Evolutionary conservation across 495 filamentous ascomycete genomes (phyloP).

Genomic region (Neurospora tetrasperma): DNA sequence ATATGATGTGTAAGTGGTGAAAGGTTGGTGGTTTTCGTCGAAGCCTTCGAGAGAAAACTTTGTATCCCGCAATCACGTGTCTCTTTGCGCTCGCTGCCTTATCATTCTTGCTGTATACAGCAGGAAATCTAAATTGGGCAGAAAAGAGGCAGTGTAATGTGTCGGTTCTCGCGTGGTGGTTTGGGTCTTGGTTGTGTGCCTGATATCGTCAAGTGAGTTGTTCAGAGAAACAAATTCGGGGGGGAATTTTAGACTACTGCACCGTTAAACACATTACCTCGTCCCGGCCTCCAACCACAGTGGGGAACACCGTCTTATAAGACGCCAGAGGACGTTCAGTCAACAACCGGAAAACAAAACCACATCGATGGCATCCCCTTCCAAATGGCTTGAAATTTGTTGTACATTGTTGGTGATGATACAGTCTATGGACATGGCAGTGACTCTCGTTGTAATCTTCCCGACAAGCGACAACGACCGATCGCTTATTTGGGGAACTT

Average conservation of each 20-base stretch:
- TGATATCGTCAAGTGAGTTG: neutral
- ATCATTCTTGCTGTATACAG: neutral
- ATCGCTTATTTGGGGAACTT: conserved; percentile 64
- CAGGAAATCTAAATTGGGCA: neutral
- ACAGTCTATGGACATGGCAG: conserved; percentile 14
- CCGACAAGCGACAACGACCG: neutral
- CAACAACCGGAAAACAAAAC: neutral
- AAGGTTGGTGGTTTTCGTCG: neutral
- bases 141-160: neutral
- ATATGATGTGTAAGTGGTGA: neutral
- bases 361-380: neutral
- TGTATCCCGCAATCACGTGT: neutral
- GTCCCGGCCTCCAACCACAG: neutral
- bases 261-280: neutral
- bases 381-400: conserved; percentile 7
- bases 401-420: conserved; percentile 15
- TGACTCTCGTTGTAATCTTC: conserved; percentile 2
- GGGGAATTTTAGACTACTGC: neutral
- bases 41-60: neutral
- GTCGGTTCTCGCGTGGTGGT: neutral
- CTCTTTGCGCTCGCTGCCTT: neutral
- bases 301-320: neutral
- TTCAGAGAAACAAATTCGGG: neutral
- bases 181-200: neutral
- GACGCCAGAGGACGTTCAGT: neutral